A percentile compares a stretch with the other conserved stretches of the same genome.
Evolutionary conservation across 352 stramenopile species (phyloP).

Genomic region (Phytophthora meadii): DNA sequence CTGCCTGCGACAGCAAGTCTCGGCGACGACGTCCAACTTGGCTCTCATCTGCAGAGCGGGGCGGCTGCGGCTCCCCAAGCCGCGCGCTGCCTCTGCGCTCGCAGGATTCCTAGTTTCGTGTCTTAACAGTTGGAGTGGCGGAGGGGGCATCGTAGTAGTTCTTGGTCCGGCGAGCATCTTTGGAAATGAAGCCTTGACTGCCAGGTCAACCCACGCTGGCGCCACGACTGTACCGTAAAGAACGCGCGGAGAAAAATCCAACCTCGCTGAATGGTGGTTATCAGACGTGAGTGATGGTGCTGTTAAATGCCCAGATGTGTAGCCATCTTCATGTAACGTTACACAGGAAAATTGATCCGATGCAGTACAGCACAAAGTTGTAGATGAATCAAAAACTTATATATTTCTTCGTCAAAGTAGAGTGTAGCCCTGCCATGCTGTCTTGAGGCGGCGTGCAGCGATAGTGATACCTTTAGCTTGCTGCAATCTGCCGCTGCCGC

Average conservation of each 20-base stretch:
- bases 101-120: conserved; percentile 22
- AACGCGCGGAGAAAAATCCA: conserved; percentile 36
- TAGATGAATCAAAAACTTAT: conserved; percentile 34
- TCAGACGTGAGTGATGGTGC: conserved; percentile 5
- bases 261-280: background rate
- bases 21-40: conserved; percentile 36
- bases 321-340: too few species aligned
- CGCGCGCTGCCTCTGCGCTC: conserved; percentile 26
- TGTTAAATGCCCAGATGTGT: too few species aligned
- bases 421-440: conserved; percentile 3
- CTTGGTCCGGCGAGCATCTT: conserved; percentile 26
- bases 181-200: conserved; percentile 34
- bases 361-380: background rate
- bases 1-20: conserved; percentile 26
- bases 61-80: conserved; percentile 28
- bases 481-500: conserved; percentile 4
- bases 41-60: conserved; percentile 27
- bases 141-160: conserved; percentile 14
- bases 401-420: conserved; percentile 23
- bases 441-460: background rate
- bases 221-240: conserved; percentile 20
- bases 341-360: too few species aligned
- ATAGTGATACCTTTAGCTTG: background rate
- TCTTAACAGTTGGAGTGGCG: conserved; percentile 23
- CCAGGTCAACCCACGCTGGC: conserved; percentile 24